These are phyloP conservation scores for Rhodotorula kratochvilovae DNA, from an alignment of 768 basidiomycete species.

Conservation along the genomic window DNA sequence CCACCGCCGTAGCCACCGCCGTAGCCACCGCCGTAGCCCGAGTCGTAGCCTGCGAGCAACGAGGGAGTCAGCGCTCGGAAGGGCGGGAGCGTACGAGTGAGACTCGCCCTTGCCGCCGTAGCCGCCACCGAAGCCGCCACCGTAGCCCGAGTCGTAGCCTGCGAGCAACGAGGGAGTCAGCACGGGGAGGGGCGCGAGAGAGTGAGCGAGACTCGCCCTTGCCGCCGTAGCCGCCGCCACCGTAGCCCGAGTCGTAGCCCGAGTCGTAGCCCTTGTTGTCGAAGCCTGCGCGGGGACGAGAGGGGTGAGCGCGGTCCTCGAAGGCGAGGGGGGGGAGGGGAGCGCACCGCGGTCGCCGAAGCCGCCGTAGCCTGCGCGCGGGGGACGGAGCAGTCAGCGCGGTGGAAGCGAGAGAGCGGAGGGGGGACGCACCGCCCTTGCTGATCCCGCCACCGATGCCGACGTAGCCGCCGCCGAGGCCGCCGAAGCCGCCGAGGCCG, in stretches of 20 bases:
- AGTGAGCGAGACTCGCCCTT: neutral
- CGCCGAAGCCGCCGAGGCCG: neutral
- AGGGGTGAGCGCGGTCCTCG: too few species aligned
- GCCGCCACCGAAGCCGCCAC: neutral
- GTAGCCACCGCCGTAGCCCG: neutral
- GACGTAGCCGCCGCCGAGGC: neutral
- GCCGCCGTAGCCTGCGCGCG: neutral
- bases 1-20: neutral
- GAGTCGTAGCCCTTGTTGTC: too few species aligned
- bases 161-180: neutral
- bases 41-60: neutral
- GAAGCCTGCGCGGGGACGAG: too few species aligned
- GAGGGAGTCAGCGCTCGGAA: neutral
- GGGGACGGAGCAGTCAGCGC: too few species aligned
- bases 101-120: neutral
- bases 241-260: too few species aligned
- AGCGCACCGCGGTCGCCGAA: neutral
- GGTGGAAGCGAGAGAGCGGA: too few species aligned
- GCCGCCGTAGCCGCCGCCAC: too few species aligned
- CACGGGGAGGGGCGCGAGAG: too few species aligned
- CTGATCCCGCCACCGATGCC: neutral
- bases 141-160: neutral
- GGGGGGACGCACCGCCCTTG: neutral
- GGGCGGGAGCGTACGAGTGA: neutral
- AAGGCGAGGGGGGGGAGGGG: too few species aligned